Percentiles rank a stretch among this genome's conserved stretches.
These are phyloP conservation scores for Metschnikowia reukaufii DNA, from an alignment of 805 yeast species.

Conservation along the genomic window DNA sequence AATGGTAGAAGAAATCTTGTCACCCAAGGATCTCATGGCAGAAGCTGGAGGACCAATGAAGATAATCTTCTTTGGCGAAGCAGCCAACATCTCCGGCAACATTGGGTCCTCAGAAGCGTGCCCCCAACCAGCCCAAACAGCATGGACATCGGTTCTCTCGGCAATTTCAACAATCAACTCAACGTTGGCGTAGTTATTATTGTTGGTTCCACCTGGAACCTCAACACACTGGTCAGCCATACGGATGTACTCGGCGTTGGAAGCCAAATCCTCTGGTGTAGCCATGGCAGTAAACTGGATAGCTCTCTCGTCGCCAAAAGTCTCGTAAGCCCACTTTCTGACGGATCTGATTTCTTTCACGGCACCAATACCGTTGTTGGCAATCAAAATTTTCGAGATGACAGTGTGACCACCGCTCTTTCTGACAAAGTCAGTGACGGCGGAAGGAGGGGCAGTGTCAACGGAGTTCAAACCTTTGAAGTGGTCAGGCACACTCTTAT, in stretches of 20 bases:
- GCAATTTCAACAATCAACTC: conserved; percentile 96
- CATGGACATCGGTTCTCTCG: conserved; percentile 93
- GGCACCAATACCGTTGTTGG: conserved; percentile 99
- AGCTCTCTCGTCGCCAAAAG: conserved; percentile 94
- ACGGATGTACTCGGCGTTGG: conserved; percentile 96
- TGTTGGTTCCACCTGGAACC: conserved; percentile 99
- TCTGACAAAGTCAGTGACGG: conserved; percentile 79
- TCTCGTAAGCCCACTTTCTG: conserved; percentile 98
- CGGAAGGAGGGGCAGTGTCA: conserved; percentile 72
- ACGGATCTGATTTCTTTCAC: conserved; percentile 97
- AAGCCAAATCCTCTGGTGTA: conserved; percentile 97
- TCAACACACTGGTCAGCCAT: conserved; percentile 99
- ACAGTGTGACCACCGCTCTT: conserved; percentile 94
- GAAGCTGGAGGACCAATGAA: conserved; percentile 99
- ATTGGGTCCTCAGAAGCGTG: conserved; percentile 99
- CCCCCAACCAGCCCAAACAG: conserved; percentile 99
- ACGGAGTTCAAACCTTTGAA: conserved; percentile 82
- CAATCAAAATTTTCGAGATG: conserved; percentile 82
- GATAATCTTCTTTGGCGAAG: conserved; percentile 84
- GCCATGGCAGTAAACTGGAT: conserved; percentile 98
- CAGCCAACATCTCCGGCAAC: conserved; percentile 90
- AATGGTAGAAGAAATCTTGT: conserved; percentile 94
- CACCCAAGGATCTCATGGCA: conserved; percentile 99
- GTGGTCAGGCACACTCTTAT: conserved; percentile 56
- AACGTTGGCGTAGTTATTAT: conserved; percentile 97